Conservation (phyloP, 129 eudicot genomes). For the Flaveria brownii region DNA sequence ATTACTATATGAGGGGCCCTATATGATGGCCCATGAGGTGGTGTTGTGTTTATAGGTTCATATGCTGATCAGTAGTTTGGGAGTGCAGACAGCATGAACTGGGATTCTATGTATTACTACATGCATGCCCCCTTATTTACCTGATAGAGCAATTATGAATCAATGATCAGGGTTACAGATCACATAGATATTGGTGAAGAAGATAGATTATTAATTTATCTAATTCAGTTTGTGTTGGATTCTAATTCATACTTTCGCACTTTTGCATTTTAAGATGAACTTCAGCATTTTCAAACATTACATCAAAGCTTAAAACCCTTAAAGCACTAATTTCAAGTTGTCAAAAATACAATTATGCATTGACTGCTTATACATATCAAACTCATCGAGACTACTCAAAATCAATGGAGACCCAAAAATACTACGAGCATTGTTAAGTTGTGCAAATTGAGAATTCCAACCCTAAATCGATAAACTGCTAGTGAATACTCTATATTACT, state of each 20-base stretch:
- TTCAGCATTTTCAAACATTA: constrained; percentile 6
- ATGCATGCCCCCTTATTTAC: constrained; percentile 25
- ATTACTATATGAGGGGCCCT: no score
- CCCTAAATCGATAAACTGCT: not conserved
- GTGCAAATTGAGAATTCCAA: constrained; percentile 13
- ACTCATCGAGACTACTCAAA: not conserved
- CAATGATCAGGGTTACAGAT: constrained; percentile 23
- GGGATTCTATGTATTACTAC: constrained; percentile 37
- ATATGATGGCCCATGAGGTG: constrained; percentile 29
- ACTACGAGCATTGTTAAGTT: not conserved
- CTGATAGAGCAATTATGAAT: constrained; percentile 6
- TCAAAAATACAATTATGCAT: not conserved
- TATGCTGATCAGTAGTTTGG: constrained; percentile 30
- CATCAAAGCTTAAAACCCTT: not conserved
- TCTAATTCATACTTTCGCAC: not conserved
- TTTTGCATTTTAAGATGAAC: not conserved
- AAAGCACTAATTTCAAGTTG: no score
- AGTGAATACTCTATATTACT: not conserved
- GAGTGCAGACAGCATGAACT: constrained; percentile 39
- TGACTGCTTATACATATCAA: not conserved
- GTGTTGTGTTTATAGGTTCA: constrained; percentile 10
- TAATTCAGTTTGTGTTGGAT: not conserved
- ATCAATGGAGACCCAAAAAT: not conserved
- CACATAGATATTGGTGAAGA: constrained; percentile 27
- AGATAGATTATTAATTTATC: not conserved